A percentile compares a stretch with the other conserved stretches of the same genome.
These are phyloP conservation scores for Irpex sp. DNA, from an alignment of 1,284 basidiomycete species.

Conservation along the genomic window DNA sequence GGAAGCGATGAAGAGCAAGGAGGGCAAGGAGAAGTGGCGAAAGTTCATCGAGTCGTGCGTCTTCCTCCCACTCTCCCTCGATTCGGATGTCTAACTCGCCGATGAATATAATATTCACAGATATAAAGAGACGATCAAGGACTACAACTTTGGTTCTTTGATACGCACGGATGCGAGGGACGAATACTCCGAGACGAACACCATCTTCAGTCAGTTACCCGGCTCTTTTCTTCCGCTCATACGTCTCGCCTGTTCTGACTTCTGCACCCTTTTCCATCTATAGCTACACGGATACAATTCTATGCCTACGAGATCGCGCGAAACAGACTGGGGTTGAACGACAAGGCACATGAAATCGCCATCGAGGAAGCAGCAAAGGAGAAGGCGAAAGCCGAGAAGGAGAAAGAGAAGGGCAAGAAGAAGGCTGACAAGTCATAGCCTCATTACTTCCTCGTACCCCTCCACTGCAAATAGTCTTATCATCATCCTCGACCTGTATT, in stretches of 20 bases:
- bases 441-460: background rate
- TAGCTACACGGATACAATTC: slow-evolving; percentile 88
- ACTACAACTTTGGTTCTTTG: slow-evolving; percentile 97
- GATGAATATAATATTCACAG: slow-evolving; percentile 42
- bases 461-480: no score
- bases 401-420: slow-evolving; percentile 47
- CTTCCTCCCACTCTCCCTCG: background rate
- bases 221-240: background rate
- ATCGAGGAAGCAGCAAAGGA: slow-evolving; percentile 76
- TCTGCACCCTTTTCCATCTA: background rate
- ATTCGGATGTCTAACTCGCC: background rate
- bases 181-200: slow-evolving; percentile 94
- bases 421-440: slow-evolving; percentile 32
- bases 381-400: slow-evolving; percentile 58
- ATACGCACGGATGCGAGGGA: slow-evolving; percentile 85
- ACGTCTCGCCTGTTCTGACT: background rate
- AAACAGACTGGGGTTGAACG: slow-evolving; percentile 93
- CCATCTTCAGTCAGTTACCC: slow-evolving; percentile 85
- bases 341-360: slow-evolving; percentile 87
- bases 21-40: slow-evolving; percentile 95
- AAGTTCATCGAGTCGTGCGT: slow-evolving; percentile 88
- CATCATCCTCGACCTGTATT: no score
- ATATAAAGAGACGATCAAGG: slow-evolving; percentile 90
- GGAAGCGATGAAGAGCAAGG: slow-evolving; percentile 92
- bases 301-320: slow-evolving; percentile 96